These are phyloP conservation scores for Isatis lusitanica DNA, from an alignment of 441 rosid genomes.

Conservation along the genomic window DNA sequence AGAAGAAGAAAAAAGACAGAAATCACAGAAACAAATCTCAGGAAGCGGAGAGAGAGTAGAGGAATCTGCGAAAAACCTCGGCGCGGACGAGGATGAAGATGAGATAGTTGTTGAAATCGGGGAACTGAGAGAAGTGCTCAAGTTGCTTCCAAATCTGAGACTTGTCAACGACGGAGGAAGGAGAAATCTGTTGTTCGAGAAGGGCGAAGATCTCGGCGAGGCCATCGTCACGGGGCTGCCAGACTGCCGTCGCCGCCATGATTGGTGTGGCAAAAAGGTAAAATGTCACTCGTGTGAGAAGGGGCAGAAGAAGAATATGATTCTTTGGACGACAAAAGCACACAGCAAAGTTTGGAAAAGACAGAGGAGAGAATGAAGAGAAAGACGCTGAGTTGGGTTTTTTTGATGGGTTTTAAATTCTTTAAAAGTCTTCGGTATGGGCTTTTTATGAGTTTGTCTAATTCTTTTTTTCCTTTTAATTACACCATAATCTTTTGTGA, in stretches of 20 bases:
- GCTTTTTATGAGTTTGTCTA: neutral
- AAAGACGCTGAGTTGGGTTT: constrained; percentile 27
- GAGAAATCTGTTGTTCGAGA: constrained; percentile 90
- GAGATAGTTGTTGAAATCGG: constrained; percentile 97
- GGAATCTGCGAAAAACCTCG: constrained; percentile 48
- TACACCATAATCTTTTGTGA: too few species aligned
- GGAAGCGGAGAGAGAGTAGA: constrained; percentile 19
- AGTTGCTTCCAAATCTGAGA: constrained; percentile 97
- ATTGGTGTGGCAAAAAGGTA: constrained; percentile 32
- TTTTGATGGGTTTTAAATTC: constrained; percentile 26
- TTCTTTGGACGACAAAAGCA: constrained; percentile 21
- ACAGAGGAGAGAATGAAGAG: neutral
- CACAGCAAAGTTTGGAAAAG: constrained; percentile 32
- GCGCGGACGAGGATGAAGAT: constrained; percentile 85
- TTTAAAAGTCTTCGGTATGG: neutral
- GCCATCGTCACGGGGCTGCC: constrained; percentile 94
- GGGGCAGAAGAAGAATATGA: constrained; percentile 33
- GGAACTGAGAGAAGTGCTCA: constrained; percentile 84
- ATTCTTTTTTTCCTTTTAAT: neutral
- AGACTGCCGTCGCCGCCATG: constrained; percentile 52
- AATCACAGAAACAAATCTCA: neutral
- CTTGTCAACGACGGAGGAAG: constrained; percentile 80
- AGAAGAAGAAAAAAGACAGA: neutral
- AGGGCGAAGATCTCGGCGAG: constrained; percentile 78
- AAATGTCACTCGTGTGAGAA: constrained; percentile 33